Conservation (phyloP, 805 yeast species). For the Yamadazyma takamatsuzukensis region DNA sequence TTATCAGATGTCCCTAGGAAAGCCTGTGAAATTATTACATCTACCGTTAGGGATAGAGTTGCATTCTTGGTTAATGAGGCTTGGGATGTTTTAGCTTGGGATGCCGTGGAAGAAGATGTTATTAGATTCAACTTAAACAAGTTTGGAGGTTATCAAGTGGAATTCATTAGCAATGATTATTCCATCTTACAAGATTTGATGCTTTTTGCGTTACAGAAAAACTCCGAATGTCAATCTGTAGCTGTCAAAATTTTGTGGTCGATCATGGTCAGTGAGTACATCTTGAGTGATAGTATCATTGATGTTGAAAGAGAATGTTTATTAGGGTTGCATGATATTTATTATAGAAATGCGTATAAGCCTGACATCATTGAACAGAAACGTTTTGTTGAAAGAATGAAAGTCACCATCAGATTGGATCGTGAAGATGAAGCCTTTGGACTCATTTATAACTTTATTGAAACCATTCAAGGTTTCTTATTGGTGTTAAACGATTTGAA, state of each 20-base stretch:
- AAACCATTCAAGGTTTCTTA: constrained; percentile 57
- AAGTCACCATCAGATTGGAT: constrained; percentile 49
- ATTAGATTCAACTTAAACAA: constrained; percentile 55
- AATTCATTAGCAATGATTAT: constrained; percentile 53
- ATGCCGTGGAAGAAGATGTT: constrained; percentile 52
- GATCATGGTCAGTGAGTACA: constrained; percentile 62
- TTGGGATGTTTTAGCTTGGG: constrained; percentile 78
- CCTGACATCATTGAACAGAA: constrained; percentile 56
- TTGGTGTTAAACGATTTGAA: constrained; percentile 62
- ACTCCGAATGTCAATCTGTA: constrained; percentile 54
- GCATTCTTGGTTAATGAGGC: constrained; percentile 51
- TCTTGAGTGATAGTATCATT: constrained; percentile 51
- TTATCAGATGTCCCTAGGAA: constrained; percentile 69
- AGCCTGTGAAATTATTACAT: constrained; percentile 62
- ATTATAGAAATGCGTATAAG: constrained; percentile 51
- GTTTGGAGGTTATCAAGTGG: constrained; percentile 71
- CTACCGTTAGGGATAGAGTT: constrained; percentile 58
- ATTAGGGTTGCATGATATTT: constrained; percentile 61
- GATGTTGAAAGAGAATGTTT: constrained; percentile 64
- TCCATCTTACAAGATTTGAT: constrained; percentile 62
- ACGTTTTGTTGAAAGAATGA: constrained; percentile 48
- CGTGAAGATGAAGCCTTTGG: constrained; percentile 61
- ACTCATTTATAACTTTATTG: constrained; percentile 47
- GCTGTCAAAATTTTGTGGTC: constrained; percentile 72
- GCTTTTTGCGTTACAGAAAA: constrained; percentile 65